Percentiles rank a stretch among this genome's conserved stretches.
phyloP scores from a whole-genome alignment of 2,329 filamentous ascomycete species.

The Diaporthe sp. region DNA sequence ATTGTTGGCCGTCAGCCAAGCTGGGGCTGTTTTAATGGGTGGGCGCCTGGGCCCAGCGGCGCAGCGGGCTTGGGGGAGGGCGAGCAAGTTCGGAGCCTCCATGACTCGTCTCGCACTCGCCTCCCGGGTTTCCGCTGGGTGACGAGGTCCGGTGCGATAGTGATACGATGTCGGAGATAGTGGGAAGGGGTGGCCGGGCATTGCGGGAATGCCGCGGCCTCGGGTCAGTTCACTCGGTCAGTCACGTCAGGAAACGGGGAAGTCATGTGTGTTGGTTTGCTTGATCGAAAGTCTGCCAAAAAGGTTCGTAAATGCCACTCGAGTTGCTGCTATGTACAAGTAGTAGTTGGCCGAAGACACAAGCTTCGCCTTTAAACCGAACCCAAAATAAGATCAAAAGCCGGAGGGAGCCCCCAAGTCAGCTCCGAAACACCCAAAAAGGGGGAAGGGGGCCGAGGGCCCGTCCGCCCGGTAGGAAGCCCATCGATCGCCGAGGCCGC shows the following conservation, averaged over 20 bases:
- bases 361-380: constrained; percentile 10
- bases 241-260: background rate
- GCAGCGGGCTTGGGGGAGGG: constrained; percentile 6
- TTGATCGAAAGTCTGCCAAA: background rate
- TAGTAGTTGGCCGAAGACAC: constrained; percentile 1
- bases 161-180: constrained; percentile 30
- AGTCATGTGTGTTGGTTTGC: background rate
- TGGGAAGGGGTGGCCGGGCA: background rate
- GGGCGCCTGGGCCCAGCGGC: background rate
- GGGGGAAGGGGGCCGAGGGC: constrained; percentile 23
- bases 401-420: constrained; percentile 3
- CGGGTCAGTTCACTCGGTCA: constrained; percentile 10
- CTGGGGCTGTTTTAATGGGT: background rate
- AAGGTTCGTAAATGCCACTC: constrained; percentile 22
- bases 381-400: constrained; percentile 20
- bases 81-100: background rate
- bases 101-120: constrained; percentile 26
- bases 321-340: constrained; percentile 29
- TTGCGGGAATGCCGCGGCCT: background rate
- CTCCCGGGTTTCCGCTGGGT: constrained; percentile 10
- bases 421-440: constrained; percentile 32
- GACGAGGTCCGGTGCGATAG: constrained; percentile 13
- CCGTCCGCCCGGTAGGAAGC: constrained; percentile 21
- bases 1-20: constrained; percentile 6
- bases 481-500: constrained; percentile 14